phyloP scores from a whole-genome alignment of 148 eudicot species.

The Fallopia convolvulus region DNA sequence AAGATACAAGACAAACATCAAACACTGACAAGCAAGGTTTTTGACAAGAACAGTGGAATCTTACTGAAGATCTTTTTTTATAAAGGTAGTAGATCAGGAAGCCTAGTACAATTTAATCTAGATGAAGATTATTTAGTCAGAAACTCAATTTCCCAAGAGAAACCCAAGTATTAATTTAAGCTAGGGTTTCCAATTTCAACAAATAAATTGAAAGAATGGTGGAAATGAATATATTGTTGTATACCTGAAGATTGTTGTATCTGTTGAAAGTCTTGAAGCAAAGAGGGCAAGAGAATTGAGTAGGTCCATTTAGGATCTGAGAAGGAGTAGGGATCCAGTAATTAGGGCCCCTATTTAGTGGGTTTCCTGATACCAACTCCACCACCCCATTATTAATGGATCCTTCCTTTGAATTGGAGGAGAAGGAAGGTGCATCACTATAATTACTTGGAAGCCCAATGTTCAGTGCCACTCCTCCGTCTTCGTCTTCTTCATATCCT shows the following conservation, averaged over 20 bases:
- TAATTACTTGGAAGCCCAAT: not conserved
- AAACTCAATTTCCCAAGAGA: no score
- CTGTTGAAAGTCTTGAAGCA: constrained; percentile 4
- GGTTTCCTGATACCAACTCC: not conserved
- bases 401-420: not conserved
- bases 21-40: no score
- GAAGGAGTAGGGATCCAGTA: constrained; percentile 4
- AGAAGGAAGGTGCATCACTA: not conserved
- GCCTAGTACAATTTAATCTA: no score
- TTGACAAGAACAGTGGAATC: no score
- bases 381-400: not conserved
- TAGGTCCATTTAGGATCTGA: constrained; percentile 5
- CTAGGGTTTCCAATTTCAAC: no score
- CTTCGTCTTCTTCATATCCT: not conserved
- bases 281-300: constrained; percentile 8
- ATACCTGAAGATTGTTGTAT: constrained; percentile 7
- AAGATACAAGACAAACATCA: no score
- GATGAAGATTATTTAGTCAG: no score
- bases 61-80: no score
- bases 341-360: not conserved
- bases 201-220: no score
- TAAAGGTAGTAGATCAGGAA: no score
- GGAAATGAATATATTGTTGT: not conserved
- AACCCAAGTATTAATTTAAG: no score
- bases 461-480: not conserved